phyloP scores from a whole-genome alignment of 2,329 filamentous ascomycete genomes.

The Cryphonectria carpinicola region DNA sequence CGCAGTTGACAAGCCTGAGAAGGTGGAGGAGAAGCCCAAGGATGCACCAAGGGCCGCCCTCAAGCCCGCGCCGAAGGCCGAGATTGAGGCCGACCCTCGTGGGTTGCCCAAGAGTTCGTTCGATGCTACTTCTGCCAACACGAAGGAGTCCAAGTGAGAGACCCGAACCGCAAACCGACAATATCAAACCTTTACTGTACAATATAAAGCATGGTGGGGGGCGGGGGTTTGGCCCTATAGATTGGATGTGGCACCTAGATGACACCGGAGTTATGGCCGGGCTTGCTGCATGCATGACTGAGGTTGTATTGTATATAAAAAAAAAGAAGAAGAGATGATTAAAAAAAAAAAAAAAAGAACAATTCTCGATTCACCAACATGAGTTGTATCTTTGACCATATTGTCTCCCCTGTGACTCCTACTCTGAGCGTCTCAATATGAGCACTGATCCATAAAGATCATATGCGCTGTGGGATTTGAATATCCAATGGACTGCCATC shows the following conservation, averaged over 20 bases:
- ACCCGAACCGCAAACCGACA: background rate
- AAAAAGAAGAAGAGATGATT: background rate
- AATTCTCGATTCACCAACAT: slow-evolving; percentile 13
- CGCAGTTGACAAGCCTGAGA: background rate
- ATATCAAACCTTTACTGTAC: slow-evolving; percentile 32
- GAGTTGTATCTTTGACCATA: background rate
- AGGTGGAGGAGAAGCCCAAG: background rate
- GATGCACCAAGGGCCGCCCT: slow-evolving; percentile 2
- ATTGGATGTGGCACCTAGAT: background rate
- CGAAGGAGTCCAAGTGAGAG: slow-evolving; percentile 22
- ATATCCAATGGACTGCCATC: background rate
- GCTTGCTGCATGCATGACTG: background rate
- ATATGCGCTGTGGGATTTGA: background rate
- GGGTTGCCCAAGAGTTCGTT: slow-evolving; percentile 34
- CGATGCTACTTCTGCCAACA: slow-evolving; percentile 41
- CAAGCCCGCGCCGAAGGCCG: slow-evolving; percentile 12
- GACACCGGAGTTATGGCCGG: background rate
- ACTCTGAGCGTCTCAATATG: background rate
- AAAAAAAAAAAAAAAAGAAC: background rate
- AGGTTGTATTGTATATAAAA: background rate
- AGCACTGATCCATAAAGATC: background rate
- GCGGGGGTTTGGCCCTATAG: slow-evolving; percentile 13
- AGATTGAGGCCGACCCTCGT: slow-evolving; percentile 20
- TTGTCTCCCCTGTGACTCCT: background rate
- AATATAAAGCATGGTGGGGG: slow-evolving; percentile 32